phyloP scores from a whole-genome alignment of 768 basidiomycete genomes.

The Amanita phalloides region DNA sequence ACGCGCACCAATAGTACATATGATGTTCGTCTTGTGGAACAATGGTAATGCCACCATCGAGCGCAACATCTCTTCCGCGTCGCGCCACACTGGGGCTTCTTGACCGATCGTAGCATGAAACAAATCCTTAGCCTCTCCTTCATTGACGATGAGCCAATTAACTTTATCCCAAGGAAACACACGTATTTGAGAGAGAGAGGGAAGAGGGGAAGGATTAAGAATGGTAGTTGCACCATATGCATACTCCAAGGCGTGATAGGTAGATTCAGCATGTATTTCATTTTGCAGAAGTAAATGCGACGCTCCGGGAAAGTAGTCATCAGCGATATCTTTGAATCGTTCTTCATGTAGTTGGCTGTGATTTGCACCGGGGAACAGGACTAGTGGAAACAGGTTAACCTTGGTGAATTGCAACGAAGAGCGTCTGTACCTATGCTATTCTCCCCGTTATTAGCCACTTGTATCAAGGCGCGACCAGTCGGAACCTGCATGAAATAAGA shows the following conservation, averaged over 20 bases:
- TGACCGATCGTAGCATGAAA: slow-evolving; percentile 15
- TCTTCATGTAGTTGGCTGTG: slow-evolving; percentile 27
- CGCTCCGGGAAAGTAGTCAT: slow-evolving; percentile 2
- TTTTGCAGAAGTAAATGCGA: slow-evolving; percentile 51
- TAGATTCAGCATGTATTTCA: slow-evolving; percentile 38
- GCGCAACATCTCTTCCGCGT: slow-evolving; percentile 11
- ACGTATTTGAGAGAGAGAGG: slow-evolving; percentile 23
- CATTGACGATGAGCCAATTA: slow-evolving; percentile 48
- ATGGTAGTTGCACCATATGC: slow-evolving; percentile 22
- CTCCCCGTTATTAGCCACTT: slow-evolving; percentile 45
- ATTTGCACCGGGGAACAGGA: slow-evolving; percentile 52
- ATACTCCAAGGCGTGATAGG: slow-evolving; percentile 22
- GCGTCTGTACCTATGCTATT: slow-evolving; percentile 47
- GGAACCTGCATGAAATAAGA: slow-evolving; percentile 22
- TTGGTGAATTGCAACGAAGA: background rate
- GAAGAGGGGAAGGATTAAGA: slow-evolving; percentile 53
- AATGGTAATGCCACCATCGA: slow-evolving; percentile 13
- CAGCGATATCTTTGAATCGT: slow-evolving; percentile 8
- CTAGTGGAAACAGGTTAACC: slow-evolving; percentile 15
- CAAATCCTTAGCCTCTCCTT: slow-evolving; percentile 32
- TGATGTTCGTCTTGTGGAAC: slow-evolving; percentile 30
- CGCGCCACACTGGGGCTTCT: background rate
- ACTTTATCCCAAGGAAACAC: slow-evolving; percentile 40
- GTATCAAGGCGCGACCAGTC: slow-evolving; percentile 52
- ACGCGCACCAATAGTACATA: slow-evolving; percentile 45